phyloP scores from a whole-genome alignment of 2,329 filamentous ascomycete species.

The Didymella segeticola region DNA sequence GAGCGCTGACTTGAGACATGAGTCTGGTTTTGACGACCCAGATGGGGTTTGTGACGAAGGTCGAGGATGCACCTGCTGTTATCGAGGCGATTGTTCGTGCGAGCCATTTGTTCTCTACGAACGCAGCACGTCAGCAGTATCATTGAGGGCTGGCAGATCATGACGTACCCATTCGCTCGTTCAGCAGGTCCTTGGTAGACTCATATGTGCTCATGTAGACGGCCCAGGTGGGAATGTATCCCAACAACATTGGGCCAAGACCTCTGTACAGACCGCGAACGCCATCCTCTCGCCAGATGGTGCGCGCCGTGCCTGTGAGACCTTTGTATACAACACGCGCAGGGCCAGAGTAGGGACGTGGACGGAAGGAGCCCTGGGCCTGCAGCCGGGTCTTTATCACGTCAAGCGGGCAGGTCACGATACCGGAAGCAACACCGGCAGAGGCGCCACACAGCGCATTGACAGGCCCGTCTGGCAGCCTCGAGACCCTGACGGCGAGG shows the following conservation, averaged over 20 bases:
- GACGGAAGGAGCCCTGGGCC: conserved; percentile 84
- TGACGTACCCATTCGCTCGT: conserved; percentile 63
- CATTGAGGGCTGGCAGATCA: background rate
- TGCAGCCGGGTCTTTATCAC: conserved; percentile 99
- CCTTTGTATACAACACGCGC: conserved; percentile 76
- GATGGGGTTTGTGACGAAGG: conserved; percentile 93
- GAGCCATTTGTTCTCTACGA: conserved; percentile 71
- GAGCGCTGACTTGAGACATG: conserved; percentile 84
- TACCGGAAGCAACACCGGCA: conserved; percentile 89
- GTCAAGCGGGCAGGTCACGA: conserved; percentile 95
- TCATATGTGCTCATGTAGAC: conserved; percentile 98
- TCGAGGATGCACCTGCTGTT: conserved; percentile 89
- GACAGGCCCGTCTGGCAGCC: conserved; percentile 65
- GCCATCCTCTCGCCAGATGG: conserved; percentile 89
- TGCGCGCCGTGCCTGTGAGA: conserved; percentile 81
- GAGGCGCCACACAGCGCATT: conserved; percentile 87
- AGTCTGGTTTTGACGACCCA: conserved; percentile 99
- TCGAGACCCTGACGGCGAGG: conserved; percentile 51
- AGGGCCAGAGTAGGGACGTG: conserved; percentile 57
- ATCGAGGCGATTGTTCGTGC: conserved; percentile 90
- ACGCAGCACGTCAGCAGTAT: conserved; percentile 18
- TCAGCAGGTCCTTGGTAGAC: conserved; percentile 78
- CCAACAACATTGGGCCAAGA: conserved; percentile 90
- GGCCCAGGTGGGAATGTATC: conserved; percentile 96
- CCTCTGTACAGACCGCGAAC: conserved; percentile 91